phyloP scores from a whole-genome alignment of 164 flowering plant species.

The Taxillus chinensis region DNA sequence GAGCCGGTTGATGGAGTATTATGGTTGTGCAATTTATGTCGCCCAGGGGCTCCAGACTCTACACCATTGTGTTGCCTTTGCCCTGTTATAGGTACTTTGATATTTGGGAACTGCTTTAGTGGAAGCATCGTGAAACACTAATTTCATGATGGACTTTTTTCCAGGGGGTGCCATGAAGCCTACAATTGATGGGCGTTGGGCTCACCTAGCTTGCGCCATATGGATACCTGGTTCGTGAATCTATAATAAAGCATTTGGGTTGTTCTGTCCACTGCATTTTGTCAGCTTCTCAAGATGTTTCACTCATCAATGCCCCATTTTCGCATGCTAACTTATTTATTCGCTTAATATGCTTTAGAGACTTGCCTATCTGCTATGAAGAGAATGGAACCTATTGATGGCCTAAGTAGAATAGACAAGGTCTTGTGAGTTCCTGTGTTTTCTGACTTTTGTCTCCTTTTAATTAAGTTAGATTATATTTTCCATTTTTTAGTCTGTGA shows the following conservation, averaged over 20 bases:
- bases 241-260: neutral
- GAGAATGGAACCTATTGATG: constrained; percentile 98
- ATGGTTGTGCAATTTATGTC: constrained; percentile 93
- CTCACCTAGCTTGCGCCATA: constrained; percentile 98
- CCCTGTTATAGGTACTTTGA: constrained; percentile 65
- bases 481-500: too few relatives aligned
- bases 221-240: constrained; percentile 87
- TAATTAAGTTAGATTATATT: too few relatives aligned
- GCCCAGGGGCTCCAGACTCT: constrained; percentile 59
- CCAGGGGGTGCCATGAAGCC: constrained; percentile 98
- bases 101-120: constrained; percentile 1
- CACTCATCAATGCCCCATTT: too few relatives aligned
- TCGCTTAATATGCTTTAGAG: constrained; percentile 39
- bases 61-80: constrained; percentile 92
- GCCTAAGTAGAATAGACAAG: constrained; percentile 70
- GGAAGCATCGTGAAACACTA: constrained; percentile 4
- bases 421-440: constrained; percentile 20
- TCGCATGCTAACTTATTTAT: neutral
- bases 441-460: neutral
- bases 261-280: too few relatives aligned
- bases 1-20: constrained; percentile 74
- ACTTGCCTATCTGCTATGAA: constrained; percentile 87
- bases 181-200: constrained; percentile 97
- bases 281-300: too few relatives aligned
- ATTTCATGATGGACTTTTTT: constrained; percentile 10